Conservation (phyloP, 257 asterid species). For the Solanum chiquidenum region DNA sequence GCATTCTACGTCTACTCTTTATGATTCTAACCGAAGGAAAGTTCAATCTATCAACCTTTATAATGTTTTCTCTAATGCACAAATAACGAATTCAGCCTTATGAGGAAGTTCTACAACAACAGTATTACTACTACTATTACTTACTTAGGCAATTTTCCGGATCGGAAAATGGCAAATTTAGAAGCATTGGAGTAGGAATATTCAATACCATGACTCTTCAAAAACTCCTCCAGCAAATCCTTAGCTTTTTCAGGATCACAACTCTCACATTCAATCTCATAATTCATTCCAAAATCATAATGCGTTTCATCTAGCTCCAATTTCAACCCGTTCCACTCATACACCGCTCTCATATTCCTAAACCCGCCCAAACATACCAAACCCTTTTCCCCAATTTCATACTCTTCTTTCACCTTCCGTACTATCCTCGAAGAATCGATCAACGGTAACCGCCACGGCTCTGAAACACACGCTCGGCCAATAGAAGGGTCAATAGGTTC, state of each 20-base stretch:
- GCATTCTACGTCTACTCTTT: background rate
- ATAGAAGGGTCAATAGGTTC: constrained; percentile 62
- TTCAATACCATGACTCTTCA: constrained; percentile 43
- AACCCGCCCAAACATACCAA: constrained; percentile 72
- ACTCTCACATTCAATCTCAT: constrained; percentile 82
- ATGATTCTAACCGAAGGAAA: background rate
- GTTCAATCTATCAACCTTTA: background rate
- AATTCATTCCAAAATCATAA: constrained; percentile 57
- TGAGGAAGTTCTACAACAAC: background rate
- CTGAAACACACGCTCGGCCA: constrained; percentile 60
- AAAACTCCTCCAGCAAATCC: constrained; percentile 43
- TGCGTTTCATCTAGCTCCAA: constrained; percentile 76
- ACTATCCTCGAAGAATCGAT: constrained; percentile 36
- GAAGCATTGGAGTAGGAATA: constrained; percentile 45
- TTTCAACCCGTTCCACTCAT: constrained; percentile 75
- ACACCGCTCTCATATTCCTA: constrained; percentile 64
- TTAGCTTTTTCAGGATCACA: constrained; percentile 61
- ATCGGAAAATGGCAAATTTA: constrained; percentile 62
- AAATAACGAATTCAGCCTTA: background rate
- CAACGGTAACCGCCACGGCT: constrained; percentile 50
- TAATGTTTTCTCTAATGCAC: background rate
- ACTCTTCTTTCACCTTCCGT: constrained; percentile 48
- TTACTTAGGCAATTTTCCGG: constrained; percentile 52
- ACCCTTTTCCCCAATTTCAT: constrained; percentile 28
- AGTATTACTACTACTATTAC: background rate